Evolutionary conservation across 352 stramenopile genomes (phyloP), one percentile per base, ranked within the genome.

Genomic region (Pythium pyrilobum): DNA sequence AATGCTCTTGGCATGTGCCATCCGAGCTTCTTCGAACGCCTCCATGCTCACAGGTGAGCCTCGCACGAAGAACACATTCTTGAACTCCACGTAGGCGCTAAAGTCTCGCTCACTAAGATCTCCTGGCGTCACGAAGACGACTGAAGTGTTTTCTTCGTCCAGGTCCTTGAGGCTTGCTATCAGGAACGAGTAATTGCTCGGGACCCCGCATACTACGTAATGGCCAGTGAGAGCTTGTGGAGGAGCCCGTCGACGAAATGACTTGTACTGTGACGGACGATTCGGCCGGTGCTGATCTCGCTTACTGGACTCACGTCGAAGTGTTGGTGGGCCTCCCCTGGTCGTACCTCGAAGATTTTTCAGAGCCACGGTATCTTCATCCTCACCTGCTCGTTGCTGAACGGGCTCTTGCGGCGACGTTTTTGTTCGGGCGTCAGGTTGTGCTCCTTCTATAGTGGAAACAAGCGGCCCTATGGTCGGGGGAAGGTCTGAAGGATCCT

Each of bases 151-250:
- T 6, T 64, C 54, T n/a, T 81, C 65, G 25, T 74, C 67, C 2
- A 83, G 25, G 42, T 87, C 77, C 4, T 52, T 62, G 23, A 91
- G 38, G 21, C 72, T 86, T 4, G 59, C 46, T 10, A 91, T 50
- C 24, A 91, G 75, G 2, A 81, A 72, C 0, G 62, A 18, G 43
- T 86, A 86, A 32, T 65, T 85, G 44, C 68, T 86, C 6, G 77
- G 77, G 1, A 68, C 83, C 8, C 81, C 77, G n/a, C 81, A 91
- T 0, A 88, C 54, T 0, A 91, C 77, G n/a, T 74, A 86, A 54
- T 89, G 77, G 5, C 69, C 65, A 20, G 15, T 44, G 0, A 87
- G 41, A 25, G 68, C 34, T n/a, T 25, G 15, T 11, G 81, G 77
- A 1, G 74, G 66, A 1, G 59, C 25, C 21, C 42, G 42, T 4